Evolutionary conservation across 2,329 filamentous ascomycete genomes (phyloP).

Genomic region (Aureobasidium sp.): DNA sequence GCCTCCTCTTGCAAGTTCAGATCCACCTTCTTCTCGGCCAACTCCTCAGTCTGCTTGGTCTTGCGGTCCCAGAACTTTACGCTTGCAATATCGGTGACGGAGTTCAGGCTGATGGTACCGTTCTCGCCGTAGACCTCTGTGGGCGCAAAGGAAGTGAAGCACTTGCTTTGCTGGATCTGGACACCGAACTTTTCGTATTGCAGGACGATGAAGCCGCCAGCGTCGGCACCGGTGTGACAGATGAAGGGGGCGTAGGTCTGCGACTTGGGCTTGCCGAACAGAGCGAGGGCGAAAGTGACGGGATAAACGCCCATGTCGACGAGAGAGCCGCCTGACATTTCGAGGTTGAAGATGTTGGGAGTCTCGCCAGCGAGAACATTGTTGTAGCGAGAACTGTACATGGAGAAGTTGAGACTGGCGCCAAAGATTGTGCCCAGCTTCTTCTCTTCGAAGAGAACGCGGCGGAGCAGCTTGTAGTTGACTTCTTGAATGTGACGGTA

Average conservation of each 20-base stretch:
- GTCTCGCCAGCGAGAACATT: slow-evolving; percentile 37
- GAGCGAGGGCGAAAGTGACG: slow-evolving; percentile 37
- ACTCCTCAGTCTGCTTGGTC: slow-evolving; percentile 33
- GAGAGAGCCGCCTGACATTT: slow-evolving; percentile 38
- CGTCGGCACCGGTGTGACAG: slow-evolving; percentile 38
- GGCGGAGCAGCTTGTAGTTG: slow-evolving; percentile 38
- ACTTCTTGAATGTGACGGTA: slow-evolving; percentile 42
- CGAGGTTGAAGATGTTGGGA: slow-evolving; percentile 42
- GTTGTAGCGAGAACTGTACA: slow-evolving; percentile 39
- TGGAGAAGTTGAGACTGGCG: slow-evolving; percentile 36
- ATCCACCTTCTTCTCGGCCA: slow-evolving; percentile 32
- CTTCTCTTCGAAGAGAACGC: slow-evolving; percentile 25
- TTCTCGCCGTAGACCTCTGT: slow-evolving; percentile 41
- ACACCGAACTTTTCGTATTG: slow-evolving; percentile 38
- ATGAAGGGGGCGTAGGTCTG: slow-evolving; percentile 36
- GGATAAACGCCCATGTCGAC: slow-evolving; percentile 44
- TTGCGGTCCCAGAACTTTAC: slow-evolving; percentile 35
- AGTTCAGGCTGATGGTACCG: slow-evolving; percentile 36
- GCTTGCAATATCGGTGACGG: slow-evolving; percentile 36
- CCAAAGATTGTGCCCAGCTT: slow-evolving; percentile 36
- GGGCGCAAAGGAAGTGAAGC: slow-evolving; percentile 35
- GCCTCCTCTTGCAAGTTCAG: slow-evolving; percentile 42
- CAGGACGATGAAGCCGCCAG: slow-evolving; percentile 35
- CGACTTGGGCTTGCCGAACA: slow-evolving; percentile 37
- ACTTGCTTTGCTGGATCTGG: slow-evolving; percentile 35